These are phyloP conservation scores for Pestalotiopsis fici DNA, from an alignment of 2,329 filamentous ascomycete genomes.

Conservation along the genomic window DNA sequence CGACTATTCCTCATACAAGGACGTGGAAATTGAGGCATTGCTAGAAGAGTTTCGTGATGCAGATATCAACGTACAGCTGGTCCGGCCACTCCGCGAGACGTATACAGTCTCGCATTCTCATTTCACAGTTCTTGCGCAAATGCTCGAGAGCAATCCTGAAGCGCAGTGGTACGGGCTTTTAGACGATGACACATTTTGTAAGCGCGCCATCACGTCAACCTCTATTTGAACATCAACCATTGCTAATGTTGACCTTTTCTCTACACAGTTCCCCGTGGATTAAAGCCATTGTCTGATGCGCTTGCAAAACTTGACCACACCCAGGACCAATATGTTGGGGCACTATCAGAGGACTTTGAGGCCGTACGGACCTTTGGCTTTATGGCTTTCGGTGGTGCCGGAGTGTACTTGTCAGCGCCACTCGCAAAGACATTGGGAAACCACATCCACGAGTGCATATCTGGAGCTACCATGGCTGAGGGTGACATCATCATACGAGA, in stretches of 20 bases:
- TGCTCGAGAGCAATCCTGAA: conserved; percentile 42
- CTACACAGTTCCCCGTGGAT: conserved; percentile 41
- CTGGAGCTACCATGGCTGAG: conserved; percentile 36
- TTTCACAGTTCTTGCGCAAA: conserved; percentile 54
- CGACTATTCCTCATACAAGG: conserved; percentile 36
- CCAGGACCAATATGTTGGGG: conserved; percentile 54
- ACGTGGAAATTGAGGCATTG: conserved; percentile 30
- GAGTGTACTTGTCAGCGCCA: conserved; percentile 57
- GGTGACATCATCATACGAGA: conserved; percentile 60
- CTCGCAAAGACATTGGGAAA: conserved; percentile 48
- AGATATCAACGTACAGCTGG: conserved; percentile 34
- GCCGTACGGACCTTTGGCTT: conserved; percentile 54
- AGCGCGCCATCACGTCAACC: not conserved
- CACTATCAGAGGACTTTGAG: conserved; percentile 56
- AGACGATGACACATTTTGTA: conserved; percentile 64
- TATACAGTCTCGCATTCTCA: conserved; percentile 54
- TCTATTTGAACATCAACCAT: not conserved
- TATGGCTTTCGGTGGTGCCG: conserved; percentile 64
- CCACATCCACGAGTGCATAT: conserved; percentile 50
- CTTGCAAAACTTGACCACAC: conserved; percentile 50
- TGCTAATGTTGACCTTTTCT: not conserved
- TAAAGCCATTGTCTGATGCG: conserved; percentile 48
- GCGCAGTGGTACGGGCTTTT: conserved; percentile 59
- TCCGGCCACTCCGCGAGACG: conserved; percentile 31
- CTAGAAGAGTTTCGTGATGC: conserved; percentile 31